Evolutionary conservation across 352 stramenopile species (phyloP).

Genomic region (Elongisporangium prolatum): DNA sequence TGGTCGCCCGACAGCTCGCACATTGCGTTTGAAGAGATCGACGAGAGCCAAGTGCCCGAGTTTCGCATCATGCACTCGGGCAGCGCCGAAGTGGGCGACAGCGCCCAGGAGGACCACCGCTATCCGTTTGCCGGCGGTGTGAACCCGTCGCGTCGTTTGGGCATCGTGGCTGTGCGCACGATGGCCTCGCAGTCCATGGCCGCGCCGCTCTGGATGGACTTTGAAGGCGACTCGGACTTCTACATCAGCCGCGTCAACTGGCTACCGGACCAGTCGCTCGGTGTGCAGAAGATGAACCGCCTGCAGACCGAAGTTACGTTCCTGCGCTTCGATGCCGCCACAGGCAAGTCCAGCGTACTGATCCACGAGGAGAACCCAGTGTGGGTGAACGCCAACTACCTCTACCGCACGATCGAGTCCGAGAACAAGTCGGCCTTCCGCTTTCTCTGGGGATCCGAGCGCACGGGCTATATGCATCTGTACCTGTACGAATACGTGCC

Average conservation of each 20-base stretch:
- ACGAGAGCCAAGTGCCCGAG: conserved; percentile 91
- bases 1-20: conserved; percentile 86
- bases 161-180: conserved; percentile 51
- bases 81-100: conserved; percentile 48
- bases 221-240: conserved; percentile 65
- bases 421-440: conserved; percentile 85
- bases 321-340: conserved; percentile 75
- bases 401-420: conserved; percentile 86
- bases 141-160: conserved; percentile 89
- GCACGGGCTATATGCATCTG: conserved; percentile 92
- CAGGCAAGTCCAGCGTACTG: conserved; percentile 63
- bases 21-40: conserved; percentile 90
- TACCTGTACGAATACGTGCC: conserved; percentile 93
- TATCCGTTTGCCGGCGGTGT: conserved; percentile 92
- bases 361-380: conserved; percentile 87
- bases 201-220: conserved; percentile 75
- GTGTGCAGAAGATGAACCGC: conserved; percentile 86
- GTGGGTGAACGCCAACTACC: conserved; percentile 95
- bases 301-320: conserved; percentile 71
- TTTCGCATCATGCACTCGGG: conserved; percentile 96
- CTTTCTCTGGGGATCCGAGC: conserved; percentile 94
- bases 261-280: conserved; percentile 91
- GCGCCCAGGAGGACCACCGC: conserved; percentile 74
- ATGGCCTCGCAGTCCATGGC: conserved; percentile 19
- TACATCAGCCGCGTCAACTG: conserved; percentile 94